Evolutionary conservation across 2,329 filamentous ascomycete genomes (phyloP), one percentile per base, ranked within the genome.

Genomic region (Ophiobolus disseminans): DNA sequence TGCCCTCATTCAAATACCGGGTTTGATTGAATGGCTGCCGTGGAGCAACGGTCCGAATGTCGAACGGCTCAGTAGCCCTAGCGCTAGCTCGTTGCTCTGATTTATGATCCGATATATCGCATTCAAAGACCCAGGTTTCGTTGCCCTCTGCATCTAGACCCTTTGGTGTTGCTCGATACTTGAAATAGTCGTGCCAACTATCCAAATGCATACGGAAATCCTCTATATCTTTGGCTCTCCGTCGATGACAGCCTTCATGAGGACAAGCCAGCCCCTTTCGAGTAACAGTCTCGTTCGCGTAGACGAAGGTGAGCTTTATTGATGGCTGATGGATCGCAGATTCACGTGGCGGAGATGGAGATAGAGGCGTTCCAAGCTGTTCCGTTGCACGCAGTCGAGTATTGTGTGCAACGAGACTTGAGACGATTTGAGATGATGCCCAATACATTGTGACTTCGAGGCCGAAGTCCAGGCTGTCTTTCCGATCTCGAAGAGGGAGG

Each of bases 151-250:
- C 42, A 31, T 62, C 59, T 7, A 45, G 13, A 5, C 40, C 28
- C 22, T 53, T 37, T 2, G 48, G 38, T 2, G 40, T 45, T 3
- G 62, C 51, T 9, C 60, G 28, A 8, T 64, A 70, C 6, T 53
- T 54, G 44, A 74, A 70, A 23, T 72, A 59, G 16, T 73, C 67
- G 43, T 77, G 75, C 48, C 59, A 61, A 13, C 55, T 45, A 5
- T 66, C 46, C 5, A 73, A 49, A 43, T 78, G 75, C 41, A 72
- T 59, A 10, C 66, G 60, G 3, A 78, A 58, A 17, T 58, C 57
- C n/a, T 60, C 48, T 2, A 65, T 48, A 5, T 55, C 43, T 4
- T 13, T 25, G 8, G 40, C 48, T 23, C 44, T 45, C 17, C 48
- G 45, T 17, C 20, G 37, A 7, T 30, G 26, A 28, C 66, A 68